A percentile compares a stretch with the other conserved stretches of the same genome.
Conservation (phyloP, 2,329 filamentous ascomycete species). For the Sporothrix euskadiensis region DNA sequence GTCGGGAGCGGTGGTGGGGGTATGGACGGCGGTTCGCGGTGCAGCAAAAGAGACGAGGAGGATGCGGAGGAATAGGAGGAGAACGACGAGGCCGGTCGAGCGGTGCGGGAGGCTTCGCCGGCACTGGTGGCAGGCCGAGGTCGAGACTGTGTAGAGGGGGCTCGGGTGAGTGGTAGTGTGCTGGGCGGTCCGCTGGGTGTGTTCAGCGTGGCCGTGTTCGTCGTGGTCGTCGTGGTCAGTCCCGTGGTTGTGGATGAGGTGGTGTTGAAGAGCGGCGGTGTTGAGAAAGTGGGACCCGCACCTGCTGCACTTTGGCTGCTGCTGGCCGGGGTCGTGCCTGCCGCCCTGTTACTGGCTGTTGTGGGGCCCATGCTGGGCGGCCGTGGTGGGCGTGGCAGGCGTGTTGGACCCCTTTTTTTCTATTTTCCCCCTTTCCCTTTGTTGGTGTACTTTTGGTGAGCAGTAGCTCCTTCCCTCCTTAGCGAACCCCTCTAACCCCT, state of each 20-base stretch:
- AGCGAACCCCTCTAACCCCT: conserved; percentile 4
- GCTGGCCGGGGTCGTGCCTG: conserved; percentile 33
- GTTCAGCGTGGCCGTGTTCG: background rate
- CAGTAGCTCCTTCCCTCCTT: conserved; percentile 14
- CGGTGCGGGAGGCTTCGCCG: conserved; percentile 34
- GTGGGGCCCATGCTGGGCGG: background rate
- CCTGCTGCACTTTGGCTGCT: conserved; percentile 34
- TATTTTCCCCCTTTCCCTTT: background rate
- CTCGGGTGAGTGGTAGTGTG: background rate
- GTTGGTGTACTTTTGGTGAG: background rate
- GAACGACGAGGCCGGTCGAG: background rate
- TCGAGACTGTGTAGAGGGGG: conserved; percentile 25
- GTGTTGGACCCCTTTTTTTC: conserved; percentile 6
- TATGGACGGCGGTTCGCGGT: conserved; percentile 20
- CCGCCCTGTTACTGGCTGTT: background rate
- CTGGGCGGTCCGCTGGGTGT: conserved; percentile 29
- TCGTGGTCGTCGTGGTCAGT: background rate
- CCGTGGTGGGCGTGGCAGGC: background rate
- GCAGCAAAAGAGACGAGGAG: background rate
- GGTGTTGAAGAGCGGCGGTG: conserved; percentile 32
- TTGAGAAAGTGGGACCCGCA: conserved; percentile 37
- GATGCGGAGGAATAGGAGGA: background rate
- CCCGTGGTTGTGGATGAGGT: conserved; percentile 31
- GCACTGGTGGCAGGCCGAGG: conserved; percentile 43
- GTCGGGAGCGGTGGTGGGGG: conserved; percentile 32